Conservation (phyloP, 129 eudicot species). For the Mikania micrantha region DNA sequence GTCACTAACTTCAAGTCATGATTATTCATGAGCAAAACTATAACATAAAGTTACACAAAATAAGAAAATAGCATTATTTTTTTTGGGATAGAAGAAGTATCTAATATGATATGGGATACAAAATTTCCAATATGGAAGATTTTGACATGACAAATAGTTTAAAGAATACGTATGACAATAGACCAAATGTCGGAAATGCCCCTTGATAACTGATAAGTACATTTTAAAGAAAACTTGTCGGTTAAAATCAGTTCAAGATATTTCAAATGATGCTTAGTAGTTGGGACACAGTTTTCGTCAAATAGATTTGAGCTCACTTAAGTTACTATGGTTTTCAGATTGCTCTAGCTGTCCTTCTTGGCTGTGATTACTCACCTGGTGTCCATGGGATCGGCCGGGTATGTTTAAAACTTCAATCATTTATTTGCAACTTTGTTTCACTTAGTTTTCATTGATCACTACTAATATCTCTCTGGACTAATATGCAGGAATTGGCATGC, state of each 20-base stretch:
- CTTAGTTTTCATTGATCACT: neutral
- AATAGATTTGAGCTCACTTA: slow-evolving; percentile 6
- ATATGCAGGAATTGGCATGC: slow-evolving; percentile 74
- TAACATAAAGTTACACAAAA: too few species aligned
- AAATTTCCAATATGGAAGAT: neutral
- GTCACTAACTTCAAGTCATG: too few species aligned
- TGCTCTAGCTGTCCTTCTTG: slow-evolving; percentile 78
- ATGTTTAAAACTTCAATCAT: slow-evolving; percentile 16
- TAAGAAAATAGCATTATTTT: too few species aligned
- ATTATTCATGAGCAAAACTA: too few species aligned
- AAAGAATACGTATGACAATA: neutral
- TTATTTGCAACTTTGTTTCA: neutral
- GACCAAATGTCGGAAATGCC: neutral
- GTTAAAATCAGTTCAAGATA: neutral
- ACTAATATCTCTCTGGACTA: slow-evolving; percentile 8
- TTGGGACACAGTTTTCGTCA: neutral
- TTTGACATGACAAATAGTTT: neutral
- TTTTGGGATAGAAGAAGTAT: too few species aligned
- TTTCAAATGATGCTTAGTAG: neutral
- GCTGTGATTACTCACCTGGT: slow-evolving; percentile 83
- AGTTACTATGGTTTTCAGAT: slow-evolving; percentile 44
- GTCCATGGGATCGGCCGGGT: slow-evolving; percentile 81
- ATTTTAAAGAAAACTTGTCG: neutral
- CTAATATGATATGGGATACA: too few species aligned
- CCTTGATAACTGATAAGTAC: neutral